Conservation (phyloP, 176 grass and related monocot species). For the Tillandsia leiboldiana region DNA sequence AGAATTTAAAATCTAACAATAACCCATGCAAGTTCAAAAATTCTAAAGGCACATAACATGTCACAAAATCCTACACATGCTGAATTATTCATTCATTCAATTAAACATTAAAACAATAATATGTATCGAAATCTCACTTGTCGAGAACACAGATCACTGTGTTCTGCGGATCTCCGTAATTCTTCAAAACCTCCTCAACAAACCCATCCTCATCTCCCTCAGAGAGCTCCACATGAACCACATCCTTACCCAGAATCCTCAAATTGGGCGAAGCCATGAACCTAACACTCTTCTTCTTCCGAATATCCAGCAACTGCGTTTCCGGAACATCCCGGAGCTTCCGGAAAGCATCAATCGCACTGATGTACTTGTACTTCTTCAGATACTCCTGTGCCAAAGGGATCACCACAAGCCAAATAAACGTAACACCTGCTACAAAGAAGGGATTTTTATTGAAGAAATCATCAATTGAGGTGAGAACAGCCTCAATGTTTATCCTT, state of each 20-base stretch:
- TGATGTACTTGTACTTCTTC: conserved; percentile 74
- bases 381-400: conserved; percentile 63
- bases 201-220: conserved; percentile 64
- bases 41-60: no score
- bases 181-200: conserved; percentile 37
- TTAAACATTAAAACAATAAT: background rate
- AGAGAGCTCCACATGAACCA: conserved; percentile 52
- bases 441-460: conserved; percentile 88
- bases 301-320: conserved; percentile 79
- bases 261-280: conserved; percentile 83
- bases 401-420: conserved; percentile 79
- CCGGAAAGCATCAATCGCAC: conserved; percentile 71
- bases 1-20: no score
- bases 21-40: no score
- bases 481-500: conserved; percentile 73
- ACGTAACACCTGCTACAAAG: conserved; percentile 63
- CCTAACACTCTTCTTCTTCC: conserved; percentile 61
- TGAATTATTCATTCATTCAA: no score
- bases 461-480: conserved; percentile 64
- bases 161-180: conserved; percentile 53
- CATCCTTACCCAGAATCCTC: conserved; percentile 60
- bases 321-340: conserved; percentile 67
- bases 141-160: conserved; percentile 86
- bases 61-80: no score
- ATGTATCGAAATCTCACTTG: conserved; percentile 48